Evolutionary conservation across 176 grass and related monocot genomes (phyloP), one percentile per base, ranked within the genome.

Genomic region (Triticum aestivum): DNA sequence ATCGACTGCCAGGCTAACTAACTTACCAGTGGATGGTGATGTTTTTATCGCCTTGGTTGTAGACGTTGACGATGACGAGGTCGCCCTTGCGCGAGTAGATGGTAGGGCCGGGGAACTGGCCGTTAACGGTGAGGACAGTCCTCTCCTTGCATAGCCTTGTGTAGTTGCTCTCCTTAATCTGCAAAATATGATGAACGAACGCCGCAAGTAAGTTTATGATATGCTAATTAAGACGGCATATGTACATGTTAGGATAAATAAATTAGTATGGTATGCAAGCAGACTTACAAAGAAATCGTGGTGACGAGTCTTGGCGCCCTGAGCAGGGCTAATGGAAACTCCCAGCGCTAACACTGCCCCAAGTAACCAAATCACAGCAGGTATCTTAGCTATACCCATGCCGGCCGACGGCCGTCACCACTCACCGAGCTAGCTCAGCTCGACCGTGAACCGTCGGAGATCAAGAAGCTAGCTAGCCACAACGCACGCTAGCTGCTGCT

Each of bases 91-190:
- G 89, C 59, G 87, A 87, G 61, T 91, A 61, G 80, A 94, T 91
- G 66, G 89, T 94, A 18, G 92, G 92, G 11, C 92, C 89, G 1
- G 92, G 92, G 71, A 79, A 94, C 70, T 89, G 87, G 0, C 89
- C 92, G 52, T 94, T 94, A 20, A 94, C 92, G 17, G 89, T 56
- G 8, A 94, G 84, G 56, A 87, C 59, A 44, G 63, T 91, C 85
- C 90, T 94, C 49, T 77, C 81, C 24, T 77, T 65, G 84, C 93
- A 92, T 24, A 94, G 85, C 58, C 90, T 30, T 0, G 87, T 94
- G 23, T 87, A 75, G n/a, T 83, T 75, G 23, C 81, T 70, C 84
- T 94, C 88, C 84, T 82, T 68, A 34, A 94, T 85, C 92, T 91
- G 52, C 52, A 20, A 7, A 56, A 56, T 7, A 56, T 7, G 17